Evolutionary conservation across 371 early-diverging fungal species (phyloP).

Genomic region (Saksenaea vasiformis): DNA sequence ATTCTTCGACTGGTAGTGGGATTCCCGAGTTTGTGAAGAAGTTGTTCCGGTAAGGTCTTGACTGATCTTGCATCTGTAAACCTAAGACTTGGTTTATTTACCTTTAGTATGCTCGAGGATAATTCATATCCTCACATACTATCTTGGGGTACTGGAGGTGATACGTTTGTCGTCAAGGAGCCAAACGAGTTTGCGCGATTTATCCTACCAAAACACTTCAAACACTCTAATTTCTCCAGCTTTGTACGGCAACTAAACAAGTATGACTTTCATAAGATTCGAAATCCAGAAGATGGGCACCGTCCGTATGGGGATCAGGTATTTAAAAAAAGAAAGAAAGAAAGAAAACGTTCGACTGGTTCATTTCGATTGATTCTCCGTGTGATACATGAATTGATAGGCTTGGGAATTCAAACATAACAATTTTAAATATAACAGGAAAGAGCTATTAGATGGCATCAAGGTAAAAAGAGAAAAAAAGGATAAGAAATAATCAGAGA

Average conservation of each 20-base stretch:
- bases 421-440: conserved; percentile 64
- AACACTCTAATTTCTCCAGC: conserved; percentile 91
- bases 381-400: conserved; percentile 21
- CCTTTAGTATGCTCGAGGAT: conserved; percentile 66
- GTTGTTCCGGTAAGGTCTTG: conserved; percentile 36
- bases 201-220: conserved; percentile 86
- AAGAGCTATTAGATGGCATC: conserved; percentile 64
- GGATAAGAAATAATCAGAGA: neutral
- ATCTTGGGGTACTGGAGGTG: conserved; percentile 78
- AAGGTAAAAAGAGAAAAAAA: conserved; percentile 27
- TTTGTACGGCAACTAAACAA: conserved; percentile 96
- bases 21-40: conserved; percentile 53
- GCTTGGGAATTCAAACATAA: conserved; percentile 82
- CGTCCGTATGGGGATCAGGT: conserved; percentile 70
- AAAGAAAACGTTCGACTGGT: neutral
- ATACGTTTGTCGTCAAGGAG: conserved; percentile 85
- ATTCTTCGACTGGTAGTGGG: neutral
- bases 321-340: conserved; percentile 1
- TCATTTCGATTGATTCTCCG: neutral
- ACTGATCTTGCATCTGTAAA: neutral
- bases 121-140: conserved; percentile 62
- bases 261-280: conserved; percentile 88
- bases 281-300: conserved; percentile 58
- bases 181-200: conserved; percentile 70
- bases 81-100: neutral